These are phyloP conservation scores for Suillus occidentalis DNA, from an alignment of 768 basidiomycete species.

Conservation along the genomic window DNA sequence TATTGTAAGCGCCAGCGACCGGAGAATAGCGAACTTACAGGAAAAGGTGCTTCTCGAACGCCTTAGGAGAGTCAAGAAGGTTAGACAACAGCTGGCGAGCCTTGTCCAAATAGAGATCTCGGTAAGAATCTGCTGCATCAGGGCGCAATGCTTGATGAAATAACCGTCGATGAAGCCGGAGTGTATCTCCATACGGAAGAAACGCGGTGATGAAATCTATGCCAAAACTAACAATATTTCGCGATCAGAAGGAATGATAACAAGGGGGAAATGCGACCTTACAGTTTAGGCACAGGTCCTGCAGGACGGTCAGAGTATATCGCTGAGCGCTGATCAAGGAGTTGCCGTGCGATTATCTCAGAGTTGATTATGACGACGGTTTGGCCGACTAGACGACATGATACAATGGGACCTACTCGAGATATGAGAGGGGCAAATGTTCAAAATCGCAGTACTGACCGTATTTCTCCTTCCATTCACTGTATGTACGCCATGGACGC, in stretches of 20 bases:
- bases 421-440: neutral
- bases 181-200: conserved; percentile 27
- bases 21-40: conserved; percentile 13
- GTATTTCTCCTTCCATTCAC: conserved; percentile 29
- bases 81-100: conserved; percentile 17
- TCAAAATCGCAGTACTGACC: conserved; percentile 12
- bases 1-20: neutral
- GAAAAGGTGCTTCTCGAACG: conserved; percentile 26
- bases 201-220: conserved; percentile 31
- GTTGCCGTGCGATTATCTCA: conserved; percentile 22
- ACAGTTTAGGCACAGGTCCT: conserved; percentile 24
- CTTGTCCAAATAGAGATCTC: conserved; percentile 23
- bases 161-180: conserved; percentile 29
- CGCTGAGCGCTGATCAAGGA: conserved; percentile 31
- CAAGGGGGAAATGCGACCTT: neutral
- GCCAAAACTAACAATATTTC: conserved; percentile 21
- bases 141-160: conserved; percentile 28
- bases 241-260: neutral
- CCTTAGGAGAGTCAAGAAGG: conserved; percentile 23
- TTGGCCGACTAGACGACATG: conserved; percentile 28
- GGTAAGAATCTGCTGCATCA: conserved; percentile 21
- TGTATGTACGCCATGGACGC: conserved; percentile 18
- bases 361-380: conserved; percentile 29
- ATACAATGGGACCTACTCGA: conserved; percentile 27
- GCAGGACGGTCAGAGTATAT: conserved; percentile 30